Percentiles rank a stretch among this genome's conserved stretches.
Conservation (phyloP, 306 rosid species). For the Castanea sativa region DNA sequence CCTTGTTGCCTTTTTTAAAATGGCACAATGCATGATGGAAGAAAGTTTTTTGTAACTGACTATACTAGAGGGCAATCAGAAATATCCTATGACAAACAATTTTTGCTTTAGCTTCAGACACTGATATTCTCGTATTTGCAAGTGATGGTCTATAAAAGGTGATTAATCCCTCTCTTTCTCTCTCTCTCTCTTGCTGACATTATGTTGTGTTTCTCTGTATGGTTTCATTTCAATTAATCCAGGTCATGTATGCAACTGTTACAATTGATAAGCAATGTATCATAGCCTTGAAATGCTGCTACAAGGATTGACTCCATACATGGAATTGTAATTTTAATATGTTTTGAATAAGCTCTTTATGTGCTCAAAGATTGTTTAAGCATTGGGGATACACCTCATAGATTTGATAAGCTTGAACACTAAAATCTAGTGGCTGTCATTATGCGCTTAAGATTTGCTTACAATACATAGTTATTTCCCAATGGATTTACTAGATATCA, state of each 20-base stretch:
- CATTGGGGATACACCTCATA: not conserved
- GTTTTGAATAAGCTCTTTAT: not conserved
- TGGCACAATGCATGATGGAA: too few species aligned
- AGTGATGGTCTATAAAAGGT: constrained; percentile 96
- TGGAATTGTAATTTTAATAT: not conserved
- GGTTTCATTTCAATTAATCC: constrained; percentile 1
- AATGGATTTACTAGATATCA: too few species aligned
- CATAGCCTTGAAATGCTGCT: constrained; percentile 21
- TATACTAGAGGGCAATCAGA: too few species aligned
- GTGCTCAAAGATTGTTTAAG: not conserved
- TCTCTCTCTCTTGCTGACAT: not conserved
- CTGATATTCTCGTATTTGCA: constrained; percentile 67
- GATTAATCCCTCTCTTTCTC: constrained; percentile 8
- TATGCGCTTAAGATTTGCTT: too few species aligned
- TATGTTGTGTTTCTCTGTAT: not conserved
- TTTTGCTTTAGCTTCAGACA: constrained; percentile 5
- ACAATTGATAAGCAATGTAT: constrained; percentile 2
- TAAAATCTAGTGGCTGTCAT: too few species aligned
- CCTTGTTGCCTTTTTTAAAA: too few species aligned
- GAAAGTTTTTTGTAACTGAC: too few species aligned
- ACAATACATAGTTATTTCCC: too few species aligned
- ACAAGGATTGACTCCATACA: constrained; percentile 18
- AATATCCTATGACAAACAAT: too few species aligned
- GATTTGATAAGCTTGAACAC: too few species aligned
- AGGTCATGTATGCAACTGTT: constrained; percentile 48